Evolutionary conservation across 208 protist species (phyloP).

Genomic region (Trichomonas vaginalis): DNA sequence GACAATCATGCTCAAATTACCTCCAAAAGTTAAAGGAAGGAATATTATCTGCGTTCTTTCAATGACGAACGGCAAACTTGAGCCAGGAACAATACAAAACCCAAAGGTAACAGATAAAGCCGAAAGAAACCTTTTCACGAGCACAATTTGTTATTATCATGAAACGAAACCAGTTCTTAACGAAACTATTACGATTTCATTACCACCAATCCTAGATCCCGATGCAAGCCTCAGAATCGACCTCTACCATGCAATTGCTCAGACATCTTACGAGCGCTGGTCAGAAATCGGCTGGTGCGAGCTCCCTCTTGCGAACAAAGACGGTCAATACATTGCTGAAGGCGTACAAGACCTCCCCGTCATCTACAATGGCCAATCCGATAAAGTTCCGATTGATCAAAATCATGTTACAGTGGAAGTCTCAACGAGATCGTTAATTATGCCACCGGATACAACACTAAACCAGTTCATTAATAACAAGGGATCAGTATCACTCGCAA

Average conservation of each 20-base stretch:
- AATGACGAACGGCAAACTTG: background rate
- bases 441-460: background rate
- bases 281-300: background rate
- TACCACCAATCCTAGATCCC: background rate
- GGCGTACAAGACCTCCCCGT: background rate
- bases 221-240: background rate
- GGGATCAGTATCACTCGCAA: background rate
- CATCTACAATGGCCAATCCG: background rate
- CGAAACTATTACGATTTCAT: background rate
- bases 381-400: background rate
- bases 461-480: background rate
- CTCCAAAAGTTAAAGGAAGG: background rate
- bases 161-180: background rate
- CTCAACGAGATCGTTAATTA: background rate
- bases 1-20: background rate
- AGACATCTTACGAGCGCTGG: background rate
- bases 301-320: background rate
- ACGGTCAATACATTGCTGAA: background rate
- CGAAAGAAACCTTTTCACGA: too few species aligned
- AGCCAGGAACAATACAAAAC: background rate
- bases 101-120: background rate
- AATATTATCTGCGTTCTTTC: background rate
- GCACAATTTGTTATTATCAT: background rate
- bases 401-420: background rate
- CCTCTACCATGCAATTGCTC: background rate